phyloP scores from a whole-genome alignment of 108 stramenopile genomes.

The Nitzschia inconspicua region DNA sequence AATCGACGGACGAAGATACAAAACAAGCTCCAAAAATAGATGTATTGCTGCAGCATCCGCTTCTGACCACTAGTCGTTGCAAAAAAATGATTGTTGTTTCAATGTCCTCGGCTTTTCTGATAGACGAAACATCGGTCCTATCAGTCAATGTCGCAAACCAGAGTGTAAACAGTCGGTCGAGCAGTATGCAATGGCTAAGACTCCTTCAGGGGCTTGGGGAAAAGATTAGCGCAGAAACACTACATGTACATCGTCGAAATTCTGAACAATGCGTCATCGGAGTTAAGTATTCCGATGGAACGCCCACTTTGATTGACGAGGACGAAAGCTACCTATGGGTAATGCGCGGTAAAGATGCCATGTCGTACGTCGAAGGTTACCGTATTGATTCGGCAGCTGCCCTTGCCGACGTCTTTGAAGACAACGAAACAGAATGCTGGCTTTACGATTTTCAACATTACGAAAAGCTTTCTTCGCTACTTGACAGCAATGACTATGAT shows the following conservation, averaged over 20 bases:
- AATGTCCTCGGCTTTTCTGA: too few species aligned
- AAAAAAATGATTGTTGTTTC: too few species aligned
- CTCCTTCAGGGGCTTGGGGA: slow-evolving; percentile 2
- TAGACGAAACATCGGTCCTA: too few species aligned
- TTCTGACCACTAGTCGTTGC: too few species aligned
- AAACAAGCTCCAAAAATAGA: too few species aligned
- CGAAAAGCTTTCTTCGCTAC: too few species aligned
- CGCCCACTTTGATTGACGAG: slow-evolving; percentile 8
- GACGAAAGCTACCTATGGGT: slow-evolving; percentile 15
- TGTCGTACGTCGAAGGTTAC: slow-evolving; percentile 1
- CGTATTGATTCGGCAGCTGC: slow-evolving; percentile 3
- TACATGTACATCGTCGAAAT: neutral
- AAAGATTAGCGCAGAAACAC: neutral
- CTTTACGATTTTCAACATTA: slow-evolving; percentile 3
- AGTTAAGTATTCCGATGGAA: neutral
- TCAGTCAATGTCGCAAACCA: too few species aligned
- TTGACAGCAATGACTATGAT: too few species aligned
- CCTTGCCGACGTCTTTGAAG: neutral
- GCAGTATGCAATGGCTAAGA: neutral
- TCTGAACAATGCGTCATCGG: slow-evolving; percentile 1
- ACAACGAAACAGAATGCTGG: slow-evolving; percentile 9
- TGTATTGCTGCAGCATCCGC: too few species aligned
- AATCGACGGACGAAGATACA: too few species aligned
- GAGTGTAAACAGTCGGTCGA: too few species aligned
- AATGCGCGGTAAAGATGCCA: slow-evolving; percentile 8